A percentile compares a stretch with the other conserved stretches of the same genome.
phyloP scores from a whole-genome alignment of 164 flowering plant species.

The Euptelea pleiosperma region DNA sequence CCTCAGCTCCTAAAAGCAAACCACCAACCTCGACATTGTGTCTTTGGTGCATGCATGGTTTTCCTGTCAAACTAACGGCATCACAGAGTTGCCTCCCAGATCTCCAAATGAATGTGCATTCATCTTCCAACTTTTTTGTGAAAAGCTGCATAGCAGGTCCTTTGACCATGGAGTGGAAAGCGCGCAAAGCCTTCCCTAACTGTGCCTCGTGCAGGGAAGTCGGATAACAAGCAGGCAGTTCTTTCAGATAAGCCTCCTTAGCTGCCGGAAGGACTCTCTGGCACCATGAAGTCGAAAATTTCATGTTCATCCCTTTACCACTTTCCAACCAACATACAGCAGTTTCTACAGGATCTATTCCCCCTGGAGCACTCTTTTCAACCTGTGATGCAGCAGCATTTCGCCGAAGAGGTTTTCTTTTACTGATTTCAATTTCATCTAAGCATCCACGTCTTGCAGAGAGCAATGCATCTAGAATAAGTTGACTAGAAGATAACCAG shows the following conservation, averaged over 20 bases:
- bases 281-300: constrained; percentile 83
- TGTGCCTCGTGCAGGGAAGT: constrained; percentile 66
- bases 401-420: constrained; percentile 35
- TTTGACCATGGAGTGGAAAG: constrained; percentile 73
- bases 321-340: constrained; percentile 63
- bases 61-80: constrained; percentile 92
- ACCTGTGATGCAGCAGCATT: constrained; percentile 24
- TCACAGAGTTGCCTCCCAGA: constrained; percentile 93
- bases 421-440: constrained; percentile 38
- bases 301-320: constrained; percentile 58
- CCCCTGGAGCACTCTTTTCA: constrained; percentile 32
- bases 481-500: constrained; percentile 68
- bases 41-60: constrained; percentile 84
- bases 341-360: constrained; percentile 41
- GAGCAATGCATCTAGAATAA: constrained; percentile 52
- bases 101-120: constrained; percentile 74
- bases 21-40: constrained; percentile 39
- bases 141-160: constrained; percentile 68
- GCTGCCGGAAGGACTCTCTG: constrained; percentile 76
- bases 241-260: constrained; percentile 64
- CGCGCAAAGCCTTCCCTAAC: constrained; percentile 60
- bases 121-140: constrained; percentile 60
- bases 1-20: constrained; percentile 21
- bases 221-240: constrained; percentile 77
- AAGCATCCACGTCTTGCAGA: constrained; percentile 38